phyloP scores from a whole-genome alignment of 805 yeast species.

The Cyberlindnera veronae region DNA sequence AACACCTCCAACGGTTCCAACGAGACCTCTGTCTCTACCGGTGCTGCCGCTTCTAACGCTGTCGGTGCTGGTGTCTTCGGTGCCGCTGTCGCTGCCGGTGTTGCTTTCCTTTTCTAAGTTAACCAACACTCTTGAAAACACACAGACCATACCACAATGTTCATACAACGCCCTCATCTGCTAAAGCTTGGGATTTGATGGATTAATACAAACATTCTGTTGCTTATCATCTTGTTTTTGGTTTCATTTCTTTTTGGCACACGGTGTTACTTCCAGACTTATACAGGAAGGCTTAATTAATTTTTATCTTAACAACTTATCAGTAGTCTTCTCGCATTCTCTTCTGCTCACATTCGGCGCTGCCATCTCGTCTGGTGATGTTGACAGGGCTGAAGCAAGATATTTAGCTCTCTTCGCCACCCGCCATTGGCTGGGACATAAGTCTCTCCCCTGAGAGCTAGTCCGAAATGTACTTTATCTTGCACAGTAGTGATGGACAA shows the following conservation, averaged over 20 bases:
- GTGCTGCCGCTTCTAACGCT: slow-evolving; percentile 50
- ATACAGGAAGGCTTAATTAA: slow-evolving; percentile 1
- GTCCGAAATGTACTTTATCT: no score
- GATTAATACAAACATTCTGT: slow-evolving; percentile 17
- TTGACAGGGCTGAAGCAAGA: no score
- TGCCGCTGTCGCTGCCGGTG: slow-evolving; percentile 85
- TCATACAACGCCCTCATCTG: slow-evolving; percentile 4
- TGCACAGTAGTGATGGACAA: no score
- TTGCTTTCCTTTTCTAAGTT: slow-evolving; percentile 46
- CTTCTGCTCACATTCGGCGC: no score
- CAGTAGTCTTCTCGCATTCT: no score
- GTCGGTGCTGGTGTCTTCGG: slow-evolving; percentile 74
- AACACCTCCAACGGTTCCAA: slow-evolving; percentile 37
- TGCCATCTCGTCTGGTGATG: no score
- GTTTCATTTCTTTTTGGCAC: slow-evolving; percentile 12
- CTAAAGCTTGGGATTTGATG: slow-evolving; percentile 8
- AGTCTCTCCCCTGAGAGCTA: no score
- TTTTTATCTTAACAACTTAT: not conserved
- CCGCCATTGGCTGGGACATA: no score
- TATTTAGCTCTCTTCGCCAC: no score
- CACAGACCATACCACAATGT: slow-evolving; percentile 11
- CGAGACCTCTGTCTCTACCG: slow-evolving; percentile 42
- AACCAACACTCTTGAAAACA: slow-evolving; percentile 12
- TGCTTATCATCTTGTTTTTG: slow-evolving; percentile 13
- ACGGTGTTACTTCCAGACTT: slow-evolving; percentile 10